These are phyloP conservation scores for button mushroom (Agaricus bisporus) DNA, from an alignment of 768 basidiomycete species.

Conservation along the genomic window DNA sequence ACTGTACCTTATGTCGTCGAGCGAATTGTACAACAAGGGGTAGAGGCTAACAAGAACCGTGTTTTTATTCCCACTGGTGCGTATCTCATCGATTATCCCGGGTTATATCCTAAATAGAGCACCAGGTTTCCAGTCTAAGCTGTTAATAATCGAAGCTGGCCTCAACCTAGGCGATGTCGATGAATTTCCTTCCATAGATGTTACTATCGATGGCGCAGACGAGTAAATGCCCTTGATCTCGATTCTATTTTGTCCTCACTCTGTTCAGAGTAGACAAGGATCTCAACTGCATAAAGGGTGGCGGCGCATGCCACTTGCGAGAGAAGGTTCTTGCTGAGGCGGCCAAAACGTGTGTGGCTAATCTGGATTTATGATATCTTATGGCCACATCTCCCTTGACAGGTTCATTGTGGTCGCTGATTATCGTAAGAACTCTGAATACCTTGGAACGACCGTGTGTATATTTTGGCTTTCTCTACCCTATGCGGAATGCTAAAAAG, in stretches of 20 bases:
- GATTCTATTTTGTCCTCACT: background rate
- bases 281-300: constrained; percentile 94
- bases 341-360: constrained; percentile 62
- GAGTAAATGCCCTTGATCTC: constrained; percentile 50
- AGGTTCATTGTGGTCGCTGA: constrained; percentile 93
- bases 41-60: constrained; percentile 66
- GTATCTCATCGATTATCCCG: constrained; percentile 12
- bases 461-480: background rate
- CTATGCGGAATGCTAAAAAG: background rate
- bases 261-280: constrained; percentile 67
- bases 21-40: constrained; percentile 81
- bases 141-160: constrained; percentile 80
- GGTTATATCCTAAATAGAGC: background rate
- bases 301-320: constrained; percentile 92
- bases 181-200: constrained; percentile 83
- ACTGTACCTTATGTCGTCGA: constrained; percentile 98
- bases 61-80: constrained; percentile 87
- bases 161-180: constrained; percentile 84
- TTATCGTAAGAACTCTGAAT: constrained; percentile 85
- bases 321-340: constrained; percentile 99
- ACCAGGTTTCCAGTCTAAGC: constrained; percentile 89
- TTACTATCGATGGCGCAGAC: constrained; percentile 97
- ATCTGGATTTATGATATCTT: background rate
- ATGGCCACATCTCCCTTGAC: constrained; percentile 1
- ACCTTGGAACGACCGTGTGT: constrained; percentile 78